Evolutionary conservation across 2,329 filamentous ascomycete species (phyloP).

Genomic region (Scedosporium aurantiacum): DNA sequence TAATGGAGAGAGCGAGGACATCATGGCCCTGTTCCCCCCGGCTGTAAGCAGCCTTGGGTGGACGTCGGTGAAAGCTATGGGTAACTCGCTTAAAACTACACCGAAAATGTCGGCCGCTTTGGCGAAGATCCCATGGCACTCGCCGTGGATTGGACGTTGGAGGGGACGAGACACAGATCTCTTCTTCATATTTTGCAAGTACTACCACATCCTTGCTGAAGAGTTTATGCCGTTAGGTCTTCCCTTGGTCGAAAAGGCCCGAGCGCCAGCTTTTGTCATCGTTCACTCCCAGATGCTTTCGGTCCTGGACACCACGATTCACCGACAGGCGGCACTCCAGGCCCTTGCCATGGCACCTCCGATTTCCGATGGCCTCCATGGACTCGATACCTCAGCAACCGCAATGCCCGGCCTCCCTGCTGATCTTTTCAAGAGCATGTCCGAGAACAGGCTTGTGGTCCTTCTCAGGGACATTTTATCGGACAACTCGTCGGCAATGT

Average conservation of each 20-base stretch:
- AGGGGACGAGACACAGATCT: conserved; percentile 78
- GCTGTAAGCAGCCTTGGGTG: conserved; percentile 46
- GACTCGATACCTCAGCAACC: conserved; percentile 55
- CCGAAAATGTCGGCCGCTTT: conserved; percentile 56
- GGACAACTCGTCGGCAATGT: conserved; percentile 26
- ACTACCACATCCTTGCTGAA: conserved; percentile 68
- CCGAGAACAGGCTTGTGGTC: conserved; percentile 77
- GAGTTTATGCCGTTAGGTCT: conserved; percentile 54
- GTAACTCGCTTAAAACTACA: conserved; percentile 51
- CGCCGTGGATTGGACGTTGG: conserved; percentile 78
- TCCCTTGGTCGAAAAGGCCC: conserved; percentile 42
- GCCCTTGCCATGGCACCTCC: conserved; percentile 29
- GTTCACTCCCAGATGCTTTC: conserved; percentile 74
- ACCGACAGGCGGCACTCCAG: conserved; percentile 53
- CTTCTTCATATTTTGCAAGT: conserved; percentile 85
- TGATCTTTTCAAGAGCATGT: conserved; percentile 70
- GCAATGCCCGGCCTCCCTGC: conserved; percentile 51
- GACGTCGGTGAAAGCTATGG: conserved; percentile 38
- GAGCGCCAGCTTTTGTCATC: conserved; percentile 67
- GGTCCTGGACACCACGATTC: conserved; percentile 72
- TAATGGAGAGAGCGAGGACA: conserved; percentile 48
- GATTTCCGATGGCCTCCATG: conserved; percentile 32
- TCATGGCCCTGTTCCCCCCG: conserved; percentile 60
- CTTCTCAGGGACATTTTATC: conserved; percentile 70
- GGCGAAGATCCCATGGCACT: conserved; percentile 70